These are phyloP conservation scores for Sporobolomyces phaffii DNA, from an alignment of 768 basidiomycete species.

Conservation along the genomic window DNA sequence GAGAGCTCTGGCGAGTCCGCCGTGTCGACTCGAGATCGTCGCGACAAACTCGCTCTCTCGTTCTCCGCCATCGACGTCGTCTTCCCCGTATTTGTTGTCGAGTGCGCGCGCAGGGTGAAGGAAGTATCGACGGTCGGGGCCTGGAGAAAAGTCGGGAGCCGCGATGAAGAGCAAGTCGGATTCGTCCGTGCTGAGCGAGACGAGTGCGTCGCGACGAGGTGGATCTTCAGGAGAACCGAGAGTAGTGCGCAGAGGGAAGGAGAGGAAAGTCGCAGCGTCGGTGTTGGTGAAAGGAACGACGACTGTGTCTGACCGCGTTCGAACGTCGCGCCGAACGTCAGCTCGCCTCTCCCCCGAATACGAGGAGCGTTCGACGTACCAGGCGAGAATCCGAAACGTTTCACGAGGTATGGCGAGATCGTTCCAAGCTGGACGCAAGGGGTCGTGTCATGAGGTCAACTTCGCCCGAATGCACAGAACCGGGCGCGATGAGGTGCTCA, in stretches of 20 bases:
- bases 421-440: constrained; percentile 21
- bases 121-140: background rate
- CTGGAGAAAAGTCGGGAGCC: background rate
- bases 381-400: constrained; percentile 26
- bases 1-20: constrained; percentile 17
- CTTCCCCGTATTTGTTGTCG: background rate
- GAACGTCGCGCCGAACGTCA: no score
- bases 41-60: constrained; percentile 5
- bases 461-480: background rate
- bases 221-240: no score
- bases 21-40: constrained; percentile 9
- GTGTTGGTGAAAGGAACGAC: constrained; percentile 19
- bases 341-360: no score
- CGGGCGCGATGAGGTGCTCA: background rate
- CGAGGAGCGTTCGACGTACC: background rate
- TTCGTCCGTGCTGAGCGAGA: constrained; percentile 17
- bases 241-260: no score
- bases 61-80: no score
- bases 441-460: background rate
- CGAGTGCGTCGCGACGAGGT: constrained; percentile 6
- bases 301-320: constrained; percentile 21
- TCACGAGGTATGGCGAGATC: constrained; percentile 21
- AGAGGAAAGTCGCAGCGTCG: background rate
- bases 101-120: background rate
- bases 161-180: constrained; percentile 9